Evolutionary conservation across 2,329 filamentous ascomycete genomes (phyloP).

Genomic region (Trichoderma sp.): DNA sequence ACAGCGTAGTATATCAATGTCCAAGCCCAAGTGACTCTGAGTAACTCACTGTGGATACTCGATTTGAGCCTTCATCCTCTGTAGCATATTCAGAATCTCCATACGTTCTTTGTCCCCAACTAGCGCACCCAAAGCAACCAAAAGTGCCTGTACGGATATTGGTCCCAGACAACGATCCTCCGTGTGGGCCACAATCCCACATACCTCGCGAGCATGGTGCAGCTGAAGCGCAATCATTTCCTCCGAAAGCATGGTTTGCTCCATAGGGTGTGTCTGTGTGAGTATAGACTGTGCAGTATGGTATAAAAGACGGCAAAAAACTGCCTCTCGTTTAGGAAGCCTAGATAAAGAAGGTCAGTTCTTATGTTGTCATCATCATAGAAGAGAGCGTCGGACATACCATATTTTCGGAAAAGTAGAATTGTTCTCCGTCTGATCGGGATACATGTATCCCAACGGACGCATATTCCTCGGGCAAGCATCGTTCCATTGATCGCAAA

Average conservation of each 20-base stretch:
- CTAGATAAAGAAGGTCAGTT: constrained; percentile 38
- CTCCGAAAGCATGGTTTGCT: constrained; percentile 54
- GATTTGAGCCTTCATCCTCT: constrained; percentile 68
- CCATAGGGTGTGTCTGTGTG: constrained; percentile 72
- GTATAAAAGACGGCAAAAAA: constrained; percentile 82
- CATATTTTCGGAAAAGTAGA: constrained; percentile 86
- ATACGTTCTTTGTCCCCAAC: constrained; percentile 69
- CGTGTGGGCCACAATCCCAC: constrained; percentile 82
- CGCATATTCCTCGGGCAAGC: constrained; percentile 82
- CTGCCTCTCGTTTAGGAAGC: constrained; percentile 78
- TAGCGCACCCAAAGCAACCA: constrained; percentile 73
- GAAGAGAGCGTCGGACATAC: constrained; percentile 44
- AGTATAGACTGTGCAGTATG: constrained; percentile 83
- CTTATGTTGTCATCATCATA: background rate
- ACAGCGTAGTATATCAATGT: background rate
- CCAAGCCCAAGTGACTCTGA: constrained; percentile 37
- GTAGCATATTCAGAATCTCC: constrained; percentile 84
- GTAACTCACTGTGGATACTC: constrained; percentile 75
- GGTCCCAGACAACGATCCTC: constrained; percentile 77
- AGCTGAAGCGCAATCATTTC: constrained; percentile 70
- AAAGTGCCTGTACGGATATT: constrained; percentile 75
- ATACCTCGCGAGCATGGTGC: constrained; percentile 78
- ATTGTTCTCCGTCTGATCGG: constrained; percentile 63
- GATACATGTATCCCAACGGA: constrained; percentile 73
- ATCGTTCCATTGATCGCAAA: constrained; percentile 80